Percentiles rank a stretch among this genome's conserved stretches.
phyloP scores from a whole-genome alignment of 768 basidiomycete species.

The Boletellus sp. region DNA sequence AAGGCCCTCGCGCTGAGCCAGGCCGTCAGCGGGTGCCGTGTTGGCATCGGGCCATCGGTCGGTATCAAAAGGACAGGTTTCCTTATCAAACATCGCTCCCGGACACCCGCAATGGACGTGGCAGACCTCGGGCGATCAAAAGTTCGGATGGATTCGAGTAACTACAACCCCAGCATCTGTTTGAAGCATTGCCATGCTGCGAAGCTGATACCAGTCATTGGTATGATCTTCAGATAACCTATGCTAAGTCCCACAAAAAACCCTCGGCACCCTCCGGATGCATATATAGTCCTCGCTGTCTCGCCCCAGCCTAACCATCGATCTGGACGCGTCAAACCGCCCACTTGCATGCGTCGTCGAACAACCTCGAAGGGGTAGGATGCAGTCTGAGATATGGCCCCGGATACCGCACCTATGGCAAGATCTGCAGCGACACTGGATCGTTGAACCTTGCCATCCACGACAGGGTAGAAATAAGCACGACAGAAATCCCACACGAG shows the following conservation, averaged over 20 bases:
- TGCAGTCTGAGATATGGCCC: conserved; percentile 79
- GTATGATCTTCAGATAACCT: conserved; percentile 91
- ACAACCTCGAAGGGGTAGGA: conserved; percentile 96
- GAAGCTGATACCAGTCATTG: conserved; percentile 93
- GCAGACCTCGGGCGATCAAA: too few species aligned
- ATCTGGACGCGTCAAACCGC: conserved; percentile 74
- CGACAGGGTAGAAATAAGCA: conserved; percentile 51
- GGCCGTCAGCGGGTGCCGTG: too few species aligned
- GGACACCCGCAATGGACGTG: too few species aligned
- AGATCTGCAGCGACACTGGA: conserved; percentile 62
- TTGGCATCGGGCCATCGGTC: too few species aligned
- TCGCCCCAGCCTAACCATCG: conserved; percentile 77
- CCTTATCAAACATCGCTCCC: too few species aligned
- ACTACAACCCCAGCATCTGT: conserved; percentile 27
- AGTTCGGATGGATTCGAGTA: background rate
- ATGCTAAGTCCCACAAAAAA: conserved; percentile 91
- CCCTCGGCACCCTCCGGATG: conserved; percentile 70
- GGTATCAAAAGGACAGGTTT: too few species aligned
- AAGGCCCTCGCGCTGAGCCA: too few species aligned
- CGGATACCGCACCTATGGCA: conserved; percentile 79
- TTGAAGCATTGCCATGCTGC: conserved; percentile 73
- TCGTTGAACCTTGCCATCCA: conserved; percentile 36
- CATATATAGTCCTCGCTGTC: conserved; percentile 67
- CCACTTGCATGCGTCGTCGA: conserved; percentile 91
- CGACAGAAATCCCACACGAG: conserved; percentile 83